A percentile compares a stretch with the other conserved stretches of the same genome.
Conservation (phyloP, 345 rosid genomes). For the Arabidopsis arenosa region DNA sequence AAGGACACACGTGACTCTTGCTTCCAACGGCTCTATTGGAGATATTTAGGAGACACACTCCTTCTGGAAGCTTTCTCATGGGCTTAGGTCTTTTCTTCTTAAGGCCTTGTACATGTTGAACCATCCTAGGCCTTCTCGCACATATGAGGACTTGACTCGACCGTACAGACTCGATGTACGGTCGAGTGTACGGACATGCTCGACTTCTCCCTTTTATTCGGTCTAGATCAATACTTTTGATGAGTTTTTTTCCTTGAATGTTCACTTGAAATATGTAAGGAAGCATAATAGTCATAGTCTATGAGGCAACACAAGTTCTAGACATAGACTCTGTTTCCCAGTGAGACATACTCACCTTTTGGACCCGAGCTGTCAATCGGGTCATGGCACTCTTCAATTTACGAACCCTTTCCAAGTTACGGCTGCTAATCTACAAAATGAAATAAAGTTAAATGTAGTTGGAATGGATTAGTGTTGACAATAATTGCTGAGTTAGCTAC, state of each 20-base stretch:
- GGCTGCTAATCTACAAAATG: slow-evolving; percentile 75
- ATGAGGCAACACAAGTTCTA: background rate
- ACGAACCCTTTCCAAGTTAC: slow-evolving; percentile 90
- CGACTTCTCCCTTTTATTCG: too few species aligned
- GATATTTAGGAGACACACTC: too few species aligned
- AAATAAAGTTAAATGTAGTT: background rate
- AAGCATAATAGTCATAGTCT: background rate
- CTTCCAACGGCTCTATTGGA: too few species aligned
- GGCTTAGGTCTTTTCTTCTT: too few species aligned
- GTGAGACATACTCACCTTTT: slow-evolving; percentile 57
- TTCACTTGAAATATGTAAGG: background rate
- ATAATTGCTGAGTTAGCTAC: slow-evolving; percentile 36
- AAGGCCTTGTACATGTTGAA: too few species aligned
- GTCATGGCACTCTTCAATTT: slow-evolving; percentile 94
- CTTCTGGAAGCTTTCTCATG: too few species aligned
- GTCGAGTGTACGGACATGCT: too few species aligned
- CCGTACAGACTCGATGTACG: too few species aligned
- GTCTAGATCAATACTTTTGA: background rate
- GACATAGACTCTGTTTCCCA: too few species aligned
- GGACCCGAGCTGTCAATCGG: slow-evolving; percentile 83
- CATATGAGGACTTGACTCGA: too few species aligned
- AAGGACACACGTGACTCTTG: too few species aligned
- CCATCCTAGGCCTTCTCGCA: too few species aligned
- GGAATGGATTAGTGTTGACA: slow-evolving; percentile 11
- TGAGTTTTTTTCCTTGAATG: background rate